Evolutionary conservation across 1,139 yeast species (phyloP).

Genomic region (Pichia sp.): DNA sequence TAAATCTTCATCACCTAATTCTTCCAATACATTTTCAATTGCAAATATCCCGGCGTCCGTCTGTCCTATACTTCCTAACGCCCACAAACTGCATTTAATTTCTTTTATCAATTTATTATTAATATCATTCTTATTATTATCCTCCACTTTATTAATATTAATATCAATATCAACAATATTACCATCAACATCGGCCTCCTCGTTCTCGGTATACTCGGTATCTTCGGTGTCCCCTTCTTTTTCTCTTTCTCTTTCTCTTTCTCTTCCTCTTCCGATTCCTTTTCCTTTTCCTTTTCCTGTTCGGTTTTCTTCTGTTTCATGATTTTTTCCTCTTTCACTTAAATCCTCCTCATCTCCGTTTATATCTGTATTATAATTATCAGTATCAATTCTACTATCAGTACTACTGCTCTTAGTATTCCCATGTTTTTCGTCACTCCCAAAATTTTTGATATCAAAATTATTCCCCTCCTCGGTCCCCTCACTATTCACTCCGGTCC

Average conservation of each 20-base stretch:
- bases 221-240: not conserved
- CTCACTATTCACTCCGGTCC: no score
- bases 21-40: constrained; percentile 1
- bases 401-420: not conserved
- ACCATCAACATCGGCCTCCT: no score
- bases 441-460: no score
- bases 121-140: no score
- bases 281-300: not conserved
- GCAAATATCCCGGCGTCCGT: constrained; percentile 5
- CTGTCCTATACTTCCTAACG: constrained; percentile 4
- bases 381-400: not conserved
- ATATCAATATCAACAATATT: no score
- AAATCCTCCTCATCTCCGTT: not conserved
- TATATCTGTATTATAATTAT: not conserved
- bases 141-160: no score
- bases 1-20: not conserved
- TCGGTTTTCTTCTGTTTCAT: not conserved
- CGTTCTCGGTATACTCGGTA: no score
- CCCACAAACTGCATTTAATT: constrained; percentile 5
- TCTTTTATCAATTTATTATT: not conserved
- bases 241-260: not conserved
- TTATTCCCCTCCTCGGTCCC: no score
- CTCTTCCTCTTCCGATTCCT: not conserved
- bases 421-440: not conserved
- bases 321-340: not conserved